Conservation (phyloP, 108 stramenopile genomes). For the Skeletonema menzelii region DNA sequence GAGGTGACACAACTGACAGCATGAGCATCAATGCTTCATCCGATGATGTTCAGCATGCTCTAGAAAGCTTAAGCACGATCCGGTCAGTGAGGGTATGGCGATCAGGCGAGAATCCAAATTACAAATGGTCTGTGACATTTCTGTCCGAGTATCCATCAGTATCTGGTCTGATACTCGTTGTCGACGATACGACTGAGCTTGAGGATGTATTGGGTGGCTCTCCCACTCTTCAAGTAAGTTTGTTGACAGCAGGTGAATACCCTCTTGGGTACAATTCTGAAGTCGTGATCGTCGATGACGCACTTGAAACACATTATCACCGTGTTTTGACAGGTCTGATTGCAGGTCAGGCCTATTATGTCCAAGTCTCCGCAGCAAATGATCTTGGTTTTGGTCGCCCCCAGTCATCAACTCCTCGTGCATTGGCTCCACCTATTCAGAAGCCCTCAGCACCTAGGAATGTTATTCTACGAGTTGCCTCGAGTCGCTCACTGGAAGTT, state of each 20-base stretch:
- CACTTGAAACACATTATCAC: slow-evolving; percentile 13
- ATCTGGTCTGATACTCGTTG: slow-evolving; percentile 11
- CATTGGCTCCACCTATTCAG: slow-evolving; percentile 67
- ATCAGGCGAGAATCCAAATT: slow-evolving; percentile 26
- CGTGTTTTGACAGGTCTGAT: slow-evolving; percentile 44
- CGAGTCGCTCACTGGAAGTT: slow-evolving; percentile 36
- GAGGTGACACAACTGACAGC: slow-evolving; percentile 21
- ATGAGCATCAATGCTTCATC: slow-evolving; percentile 57
- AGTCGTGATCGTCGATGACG: slow-evolving; percentile 26
- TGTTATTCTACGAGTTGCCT: slow-evolving; percentile 45
- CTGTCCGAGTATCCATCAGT: slow-evolving; percentile 54
- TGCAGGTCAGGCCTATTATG: slow-evolving; percentile 59
- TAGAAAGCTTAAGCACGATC: slow-evolving; percentile 57
- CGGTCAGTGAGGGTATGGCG: slow-evolving; percentile 58
- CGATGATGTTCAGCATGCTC: slow-evolving; percentile 40
- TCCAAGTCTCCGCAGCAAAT: slow-evolving; percentile 63
- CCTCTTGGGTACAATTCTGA: slow-evolving; percentile 43
- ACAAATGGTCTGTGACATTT: slow-evolving; percentile 72
- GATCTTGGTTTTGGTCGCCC: slow-evolving; percentile 56
- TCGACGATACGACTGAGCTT: slow-evolving; percentile 23
- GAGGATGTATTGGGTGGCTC: slow-evolving; percentile 1
- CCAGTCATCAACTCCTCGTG: slow-evolving; percentile 54
- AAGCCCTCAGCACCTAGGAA: slow-evolving; percentile 58
- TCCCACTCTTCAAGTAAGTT: slow-evolving; percentile 10
- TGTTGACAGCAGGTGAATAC: slow-evolving; percentile 32